These are phyloP conservation scores for Claviceps digitariae DNA, from an alignment of 2,329 filamentous ascomycete species.

Conservation along the genomic window DNA sequence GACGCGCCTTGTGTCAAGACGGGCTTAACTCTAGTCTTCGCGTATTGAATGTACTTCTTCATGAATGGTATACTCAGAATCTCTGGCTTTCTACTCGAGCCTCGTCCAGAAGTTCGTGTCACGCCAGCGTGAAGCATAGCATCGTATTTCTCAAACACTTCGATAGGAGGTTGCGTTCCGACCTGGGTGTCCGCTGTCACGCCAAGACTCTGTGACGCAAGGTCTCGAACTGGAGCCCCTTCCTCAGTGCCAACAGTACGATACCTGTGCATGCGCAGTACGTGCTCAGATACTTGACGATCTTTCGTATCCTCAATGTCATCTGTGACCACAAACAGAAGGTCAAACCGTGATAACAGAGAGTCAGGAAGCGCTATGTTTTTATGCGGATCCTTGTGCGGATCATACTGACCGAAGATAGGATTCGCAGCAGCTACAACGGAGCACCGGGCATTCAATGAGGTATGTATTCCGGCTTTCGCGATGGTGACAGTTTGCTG, in stretches of 20 bases:
- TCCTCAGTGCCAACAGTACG: constrained; percentile 87
- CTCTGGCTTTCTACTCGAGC: constrained; percentile 63
- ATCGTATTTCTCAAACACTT: constrained; percentile 94
- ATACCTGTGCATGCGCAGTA: constrained; percentile 93
- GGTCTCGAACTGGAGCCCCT: constrained; percentile 85
- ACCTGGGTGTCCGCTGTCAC: constrained; percentile 73
- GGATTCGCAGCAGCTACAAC: constrained; percentile 95
- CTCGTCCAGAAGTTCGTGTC: constrained; percentile 59
- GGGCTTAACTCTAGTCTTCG: constrained; percentile 82
- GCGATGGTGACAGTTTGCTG: constrained; percentile 98
- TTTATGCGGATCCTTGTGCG: constrained; percentile 96
- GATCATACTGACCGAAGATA: constrained; percentile 96
- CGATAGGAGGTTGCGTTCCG: constrained; percentile 60
- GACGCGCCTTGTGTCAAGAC: constrained; percentile 81
- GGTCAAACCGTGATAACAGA: constrained; percentile 92
- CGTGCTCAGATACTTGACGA: constrained; percentile 86
- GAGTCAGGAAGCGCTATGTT: constrained; percentile 97
- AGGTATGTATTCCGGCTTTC: constrained; percentile 96
- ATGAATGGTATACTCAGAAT: constrained; percentile 94
- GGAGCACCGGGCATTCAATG: constrained; percentile 89
- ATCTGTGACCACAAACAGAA: constrained; percentile 94
- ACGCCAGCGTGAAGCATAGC: constrained; percentile 91
- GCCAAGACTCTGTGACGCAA: constrained; percentile 67
- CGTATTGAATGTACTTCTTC: constrained; percentile 99
- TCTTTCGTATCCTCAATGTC: constrained; percentile 93